phyloP scores from a whole-genome alignment of 2,329 filamentous ascomycete species.

The Colletotrichum musicola region DNA sequence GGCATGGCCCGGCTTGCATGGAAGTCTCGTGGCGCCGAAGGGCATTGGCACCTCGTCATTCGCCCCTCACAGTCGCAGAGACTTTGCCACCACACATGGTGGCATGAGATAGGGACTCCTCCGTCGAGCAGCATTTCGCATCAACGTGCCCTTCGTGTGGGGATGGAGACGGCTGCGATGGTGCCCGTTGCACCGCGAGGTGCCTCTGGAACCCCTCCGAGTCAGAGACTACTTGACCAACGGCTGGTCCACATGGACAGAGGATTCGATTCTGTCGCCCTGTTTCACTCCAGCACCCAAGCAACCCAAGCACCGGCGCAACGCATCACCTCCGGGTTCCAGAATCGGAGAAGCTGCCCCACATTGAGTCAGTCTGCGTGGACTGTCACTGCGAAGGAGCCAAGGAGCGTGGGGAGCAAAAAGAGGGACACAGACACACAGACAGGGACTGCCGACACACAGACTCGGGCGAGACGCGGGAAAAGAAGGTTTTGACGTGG shows the following conservation, averaged over 20 bases:
- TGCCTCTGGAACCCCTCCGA: constrained; percentile 28
- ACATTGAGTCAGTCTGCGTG: constrained; percentile 5
- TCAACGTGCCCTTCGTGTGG: constrained; percentile 34
- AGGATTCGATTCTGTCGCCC: constrained; percentile 20
- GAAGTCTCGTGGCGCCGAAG: constrained; percentile 28
- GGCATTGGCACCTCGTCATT: constrained; percentile 24
- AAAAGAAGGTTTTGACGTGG: constrained; percentile 38
- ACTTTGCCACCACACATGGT: constrained; percentile 34
- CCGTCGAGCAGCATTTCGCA: constrained; percentile 6
- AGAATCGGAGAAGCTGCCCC: constrained; percentile 19
- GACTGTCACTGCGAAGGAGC: background rate
- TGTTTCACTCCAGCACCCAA: constrained; percentile 38
- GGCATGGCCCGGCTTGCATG: constrained; percentile 35
- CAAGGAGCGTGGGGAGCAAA: background rate
- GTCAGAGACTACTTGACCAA: constrained; percentile 38
- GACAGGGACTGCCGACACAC: constrained; percentile 13
- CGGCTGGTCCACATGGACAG: constrained; percentile 32
- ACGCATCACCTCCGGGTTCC: constrained; percentile 19
- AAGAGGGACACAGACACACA: background rate
- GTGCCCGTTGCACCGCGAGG: constrained; percentile 31
- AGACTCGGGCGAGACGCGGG: constrained; percentile 4
- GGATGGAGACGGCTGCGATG: constrained; percentile 19
- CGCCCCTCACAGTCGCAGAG: constrained; percentile 35
- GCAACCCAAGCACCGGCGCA: constrained; percentile 24
- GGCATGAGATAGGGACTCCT: constrained; percentile 35